phyloP scores from a whole-genome alignment of 345 rosid species.

The Cardamine resedifolia region DNA sequence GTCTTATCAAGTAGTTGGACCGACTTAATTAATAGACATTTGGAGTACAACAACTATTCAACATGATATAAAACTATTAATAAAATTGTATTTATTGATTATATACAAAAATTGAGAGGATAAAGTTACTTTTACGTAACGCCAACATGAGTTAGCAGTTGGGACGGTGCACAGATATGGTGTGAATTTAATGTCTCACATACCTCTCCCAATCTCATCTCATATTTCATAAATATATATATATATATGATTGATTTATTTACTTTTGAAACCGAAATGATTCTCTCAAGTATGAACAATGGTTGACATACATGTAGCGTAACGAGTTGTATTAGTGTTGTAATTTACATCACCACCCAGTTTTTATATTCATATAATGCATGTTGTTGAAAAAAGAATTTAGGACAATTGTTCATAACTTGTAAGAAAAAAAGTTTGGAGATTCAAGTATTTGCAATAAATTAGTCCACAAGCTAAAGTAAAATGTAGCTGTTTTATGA shows the following conservation, averaged over 20 bases:
- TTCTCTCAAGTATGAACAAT: not conserved
- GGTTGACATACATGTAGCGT: not conserved
- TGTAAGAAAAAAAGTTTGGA: not conserved
- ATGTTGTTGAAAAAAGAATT: not conserved
- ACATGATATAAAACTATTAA: not conserved
- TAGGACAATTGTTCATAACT: no score
- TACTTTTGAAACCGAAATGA: not conserved
- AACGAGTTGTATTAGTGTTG: not conserved
- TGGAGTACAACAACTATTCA: not conserved
- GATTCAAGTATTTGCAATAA: slow-evolving; percentile 2
- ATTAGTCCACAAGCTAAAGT: slow-evolving; percentile 14
- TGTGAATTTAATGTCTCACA: slow-evolving; percentile 29
- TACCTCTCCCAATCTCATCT: not conserved
- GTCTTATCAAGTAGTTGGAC: slow-evolving; percentile 32
- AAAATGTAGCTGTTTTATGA: slow-evolving; percentile 5
- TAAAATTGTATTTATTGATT: not conserved
- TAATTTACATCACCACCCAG: not conserved
- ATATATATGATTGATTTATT: no score
- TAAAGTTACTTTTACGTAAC: slow-evolving; percentile 31
- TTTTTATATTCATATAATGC: not conserved
- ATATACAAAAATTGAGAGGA: not conserved
- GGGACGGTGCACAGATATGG: slow-evolving; percentile 29
- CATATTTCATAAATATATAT: not conserved
- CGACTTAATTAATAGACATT: not conserved
- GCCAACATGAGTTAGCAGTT: slow-evolving; percentile 24